These are phyloP conservation scores for Ailanthus altissimus DNA, from an alignment of 345 rosid genomes.

Conservation along the genomic window DNA sequence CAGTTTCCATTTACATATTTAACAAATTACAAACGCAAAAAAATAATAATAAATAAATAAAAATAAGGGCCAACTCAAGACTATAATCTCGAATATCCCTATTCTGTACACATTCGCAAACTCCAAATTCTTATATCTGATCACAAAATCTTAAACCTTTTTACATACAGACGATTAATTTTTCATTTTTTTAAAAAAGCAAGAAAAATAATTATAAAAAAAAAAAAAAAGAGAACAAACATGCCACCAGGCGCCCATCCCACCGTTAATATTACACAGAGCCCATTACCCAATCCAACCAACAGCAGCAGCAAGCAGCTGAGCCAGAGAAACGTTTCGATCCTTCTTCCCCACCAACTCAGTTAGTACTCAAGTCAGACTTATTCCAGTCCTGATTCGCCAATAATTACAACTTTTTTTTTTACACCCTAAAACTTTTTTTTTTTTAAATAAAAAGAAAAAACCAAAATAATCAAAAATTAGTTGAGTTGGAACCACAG, in stretches of 20 bases:
- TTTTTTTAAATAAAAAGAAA: background rate
- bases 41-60: background rate
- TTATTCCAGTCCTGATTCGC: background rate
- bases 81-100: background rate
- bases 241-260: background rate
- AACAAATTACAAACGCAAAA: background rate
- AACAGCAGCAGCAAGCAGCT: background rate
- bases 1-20: background rate
- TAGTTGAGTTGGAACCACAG: constrained; percentile 43
- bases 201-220: background rate
- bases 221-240: background rate
- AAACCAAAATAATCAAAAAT: constrained; percentile 34
- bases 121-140: background rate
- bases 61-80: background rate
- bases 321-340: background rate
- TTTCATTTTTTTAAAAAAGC: background rate
- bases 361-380: background rate
- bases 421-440: background rate
- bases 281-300: background rate
- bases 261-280: background rate
- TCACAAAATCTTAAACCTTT: background rate
- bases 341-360: background rate
- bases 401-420: too few species aligned
- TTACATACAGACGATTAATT: background rate
- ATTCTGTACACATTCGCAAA: constrained; percentile 1